phyloP scores from a whole-genome alignment of 495 filamentous ascomycete species.

The Pyrenopolyporus hunteri region DNA sequence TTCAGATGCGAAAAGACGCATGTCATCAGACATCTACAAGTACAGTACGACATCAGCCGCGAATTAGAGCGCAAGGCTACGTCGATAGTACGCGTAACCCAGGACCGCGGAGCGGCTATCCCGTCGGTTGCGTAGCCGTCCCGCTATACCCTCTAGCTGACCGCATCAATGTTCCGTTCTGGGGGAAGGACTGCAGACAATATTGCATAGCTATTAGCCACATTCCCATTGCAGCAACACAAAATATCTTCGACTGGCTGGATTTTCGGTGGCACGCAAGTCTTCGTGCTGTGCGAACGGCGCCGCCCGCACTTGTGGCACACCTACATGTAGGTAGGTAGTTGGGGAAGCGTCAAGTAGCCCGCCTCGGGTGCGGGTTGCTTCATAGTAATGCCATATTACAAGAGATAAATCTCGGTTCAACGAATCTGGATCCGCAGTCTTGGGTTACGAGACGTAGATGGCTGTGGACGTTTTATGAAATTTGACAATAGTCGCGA shows the following conservation, averaged over 20 bases:
- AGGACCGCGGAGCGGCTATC: constrained; percentile 18
- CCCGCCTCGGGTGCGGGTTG: too few relatives aligned
- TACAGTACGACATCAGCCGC: constrained; percentile 10
- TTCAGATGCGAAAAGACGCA: constrained; percentile 28
- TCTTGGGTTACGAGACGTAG: constrained; percentile 23
- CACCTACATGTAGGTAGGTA: too few relatives aligned
- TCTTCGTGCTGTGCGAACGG: constrained; percentile 29
- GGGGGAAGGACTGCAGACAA: constrained; percentile 11
- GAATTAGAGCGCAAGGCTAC: constrained; percentile 12
- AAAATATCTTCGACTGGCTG: constrained; percentile 2
- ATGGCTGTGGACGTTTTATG: constrained; percentile 12
- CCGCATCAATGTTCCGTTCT: constrained; percentile 10
- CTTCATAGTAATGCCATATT: too few relatives aligned
- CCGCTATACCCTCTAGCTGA: constrained; percentile 21
- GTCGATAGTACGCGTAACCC: constrained; percentile 23
- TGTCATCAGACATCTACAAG: constrained; percentile 26
- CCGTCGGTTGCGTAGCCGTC: constrained; percentile 21
- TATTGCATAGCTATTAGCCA: constrained; percentile 27
- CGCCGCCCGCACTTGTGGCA: constrained; percentile 30
- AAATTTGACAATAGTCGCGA: constrained; percentile 4
- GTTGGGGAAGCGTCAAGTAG: constrained; percentile 2
- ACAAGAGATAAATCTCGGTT: constrained; percentile 35
- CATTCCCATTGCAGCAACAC: constrained; percentile 8
- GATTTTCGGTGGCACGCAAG: constrained; percentile 25
- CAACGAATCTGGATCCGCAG: constrained; percentile 32